These are phyloP conservation scores for Flaveria linearis DNA, from an alignment of 129 eudicot genomes.

Conservation along the genomic window DNA sequence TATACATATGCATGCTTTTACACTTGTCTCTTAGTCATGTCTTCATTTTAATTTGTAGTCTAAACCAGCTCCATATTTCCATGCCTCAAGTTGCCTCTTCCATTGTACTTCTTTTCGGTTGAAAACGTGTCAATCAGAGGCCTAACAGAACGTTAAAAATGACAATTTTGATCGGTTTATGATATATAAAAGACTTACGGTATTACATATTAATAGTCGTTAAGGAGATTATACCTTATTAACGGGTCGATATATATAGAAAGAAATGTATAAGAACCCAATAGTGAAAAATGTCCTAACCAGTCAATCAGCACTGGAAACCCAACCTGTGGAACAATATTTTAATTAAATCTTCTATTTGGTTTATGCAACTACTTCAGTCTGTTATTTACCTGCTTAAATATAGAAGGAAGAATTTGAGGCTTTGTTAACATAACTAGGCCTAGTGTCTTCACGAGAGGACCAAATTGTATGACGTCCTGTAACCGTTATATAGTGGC, in stretches of 20 bases:
- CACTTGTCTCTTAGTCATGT: conserved; percentile 14
- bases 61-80: conserved; percentile 94
- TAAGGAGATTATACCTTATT: conserved; percentile 55
- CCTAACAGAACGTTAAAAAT: conserved; percentile 44
- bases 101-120: conserved; percentile 57
- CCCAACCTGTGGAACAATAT: conserved; percentile 63
- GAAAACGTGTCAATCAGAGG: conserved; percentile 56
- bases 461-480: conserved; percentile 98
- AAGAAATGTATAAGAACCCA: conserved; percentile 89
- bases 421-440: conserved; percentile 85
- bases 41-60: conserved; percentile 56
- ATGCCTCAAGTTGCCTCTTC: conserved; percentile 83
- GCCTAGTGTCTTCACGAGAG: conserved; percentile 92
- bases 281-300: conserved; percentile 77
- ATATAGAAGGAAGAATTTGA: conserved; percentile 83
- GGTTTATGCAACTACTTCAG: neutral
- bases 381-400: conserved; percentile 66
- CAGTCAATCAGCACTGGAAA: conserved; percentile 83
- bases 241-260: conserved; percentile 67
- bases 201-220: neutral
- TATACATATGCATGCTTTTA: conserved; percentile 3
- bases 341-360: neutral
- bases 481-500: conserved; percentile 23
- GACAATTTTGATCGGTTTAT: conserved; percentile 6
- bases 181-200: neutral